Conservation (phyloP, 2,329 filamentous ascomycete species). For the Colletotrichum musicola region DNA sequence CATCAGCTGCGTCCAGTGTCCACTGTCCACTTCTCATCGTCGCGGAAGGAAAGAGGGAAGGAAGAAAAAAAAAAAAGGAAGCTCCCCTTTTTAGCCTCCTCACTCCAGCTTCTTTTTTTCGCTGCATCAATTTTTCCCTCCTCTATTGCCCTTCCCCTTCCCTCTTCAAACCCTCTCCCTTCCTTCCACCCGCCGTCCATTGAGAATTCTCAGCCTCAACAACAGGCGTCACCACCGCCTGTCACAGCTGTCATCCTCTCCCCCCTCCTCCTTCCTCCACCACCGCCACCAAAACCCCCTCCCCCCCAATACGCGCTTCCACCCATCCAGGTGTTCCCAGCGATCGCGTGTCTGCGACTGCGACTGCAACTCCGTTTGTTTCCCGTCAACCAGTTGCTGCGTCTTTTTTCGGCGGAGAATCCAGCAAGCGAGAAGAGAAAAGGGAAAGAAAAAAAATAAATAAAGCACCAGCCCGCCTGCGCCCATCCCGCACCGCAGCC, state of each 20-base stretch:
- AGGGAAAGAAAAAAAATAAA: conserved; percentile 1
- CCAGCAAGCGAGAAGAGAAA: conserved; percentile 22
- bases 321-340: background rate
- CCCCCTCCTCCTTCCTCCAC: conserved; percentile 10
- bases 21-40: conserved; percentile 31
- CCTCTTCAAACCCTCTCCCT: conserved; percentile 36
- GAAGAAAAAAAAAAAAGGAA: conserved; percentile 16
- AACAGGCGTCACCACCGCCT: conserved; percentile 16
- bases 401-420: conserved; percentile 36
- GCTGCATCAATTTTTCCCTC: conserved; percentile 31
- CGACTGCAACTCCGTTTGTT: conserved; percentile 25
- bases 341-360: conserved; percentile 28
- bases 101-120: conserved; percentile 36
- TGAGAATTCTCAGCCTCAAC: conserved; percentile 20
- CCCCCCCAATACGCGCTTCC: background rate
- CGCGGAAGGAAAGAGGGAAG: conserved; percentile 18
- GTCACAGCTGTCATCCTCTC: conserved; percentile 10
- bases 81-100: conserved; percentile 38
- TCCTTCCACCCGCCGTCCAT: conserved; percentile 21
- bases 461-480: conserved; percentile 32
- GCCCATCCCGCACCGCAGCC: conserved; percentile 37
- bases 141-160: conserved; percentile 35
- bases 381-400: background rate
- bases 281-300: conserved; percentile 1
- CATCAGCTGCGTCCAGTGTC: conserved; percentile 30